Base-by-base conservation (phyloP, 345 rosid genomes). In the Noccaea bulbosa region DNA sequence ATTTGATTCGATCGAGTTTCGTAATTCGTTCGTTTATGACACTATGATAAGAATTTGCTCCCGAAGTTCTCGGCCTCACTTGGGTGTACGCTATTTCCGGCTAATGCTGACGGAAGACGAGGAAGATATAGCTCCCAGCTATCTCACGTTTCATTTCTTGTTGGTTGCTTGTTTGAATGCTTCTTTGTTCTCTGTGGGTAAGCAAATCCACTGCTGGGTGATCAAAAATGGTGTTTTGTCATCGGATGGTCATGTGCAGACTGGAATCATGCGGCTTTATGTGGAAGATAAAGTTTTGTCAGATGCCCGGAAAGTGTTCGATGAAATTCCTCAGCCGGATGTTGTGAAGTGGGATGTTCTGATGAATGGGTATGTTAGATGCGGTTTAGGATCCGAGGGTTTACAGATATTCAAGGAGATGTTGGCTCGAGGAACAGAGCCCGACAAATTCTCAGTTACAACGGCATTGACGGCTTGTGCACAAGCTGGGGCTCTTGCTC, bases 281-380 rank as follows among this genome's bases (percentile, higher is more conserved):
- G 51, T 54, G 0, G 70, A 67, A 62, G 53, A 56, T 51, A 70
- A 45, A 55, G 39, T 61, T 3, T 69, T 81, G 61, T 11, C 14
- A 8, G 78, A 85, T 67, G 82, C 88, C 0, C 81, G 47, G 55
- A 83, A 79, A 43, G 53, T 81, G 83, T 85, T 85, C 33, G 90
- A 82, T 34, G 90, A 87, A 83, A 85, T 87, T 81, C 44, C 77
- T 3, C 17, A 32, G 2, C 82, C 75, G 20, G 88, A 82, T 79
- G 78, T 82, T 50, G 76, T 83, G 49, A 84, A 82, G 65, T 80
- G 88, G 82, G 82, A 82, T 81, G 84, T 85, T 69, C 55, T 85
- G 35, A 79, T 85, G 71, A 77, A 78, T 55, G 89, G 89, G 47
- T 80, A 78, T 69, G 74, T 77, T 58, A 69, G 45, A 50, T 46